Conservation (phyloP, 1,284 basidiomycete genomes). For the Sporisorium scitamineum region DNA sequence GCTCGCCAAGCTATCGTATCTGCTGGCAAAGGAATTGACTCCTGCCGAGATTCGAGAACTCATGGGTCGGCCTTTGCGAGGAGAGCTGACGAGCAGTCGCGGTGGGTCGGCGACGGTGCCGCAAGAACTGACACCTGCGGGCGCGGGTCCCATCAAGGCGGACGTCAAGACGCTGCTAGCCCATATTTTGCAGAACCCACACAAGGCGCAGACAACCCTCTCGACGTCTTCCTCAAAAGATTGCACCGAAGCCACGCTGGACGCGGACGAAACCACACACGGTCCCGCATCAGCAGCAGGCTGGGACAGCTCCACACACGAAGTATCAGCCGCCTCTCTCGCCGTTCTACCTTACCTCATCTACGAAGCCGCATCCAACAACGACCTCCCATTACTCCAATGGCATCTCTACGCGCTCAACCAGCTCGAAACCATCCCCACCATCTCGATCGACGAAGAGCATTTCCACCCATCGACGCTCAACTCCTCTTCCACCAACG, state of each 20-base stretch:
- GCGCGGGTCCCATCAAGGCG: constrained; percentile 27
- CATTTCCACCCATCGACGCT: constrained; percentile 43
- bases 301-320: constrained; percentile 34
- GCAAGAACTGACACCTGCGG: constrained; percentile 39
- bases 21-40: constrained; percentile 85
- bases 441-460: constrained; percentile 36
- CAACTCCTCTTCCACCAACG: constrained; percentile 10
- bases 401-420: constrained; percentile 51
- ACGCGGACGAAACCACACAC: not conserved
- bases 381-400: constrained; percentile 38
- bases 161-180: constrained; percentile 46
- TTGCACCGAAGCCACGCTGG: not conserved
- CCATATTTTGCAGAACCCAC: constrained; percentile 45
- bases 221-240: not conserved
- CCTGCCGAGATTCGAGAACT: constrained; percentile 79
- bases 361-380: constrained; percentile 38
- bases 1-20: constrained; percentile 86
- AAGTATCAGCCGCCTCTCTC: constrained; percentile 30
- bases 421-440: constrained; percentile 34
- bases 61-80: constrained; percentile 83
- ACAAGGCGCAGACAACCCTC: constrained; percentile 18
- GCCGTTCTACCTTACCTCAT: constrained; percentile 49
- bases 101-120: constrained; percentile 12
- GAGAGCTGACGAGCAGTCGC: constrained; percentile 78
- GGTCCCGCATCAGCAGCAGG: constrained; percentile 12